A percentile compares a stretch with the other conserved stretches of the same genome.
Conservation (phyloP, 2,329 filamentous ascomycete species). For the Microcyclosporella mali region DNA sequence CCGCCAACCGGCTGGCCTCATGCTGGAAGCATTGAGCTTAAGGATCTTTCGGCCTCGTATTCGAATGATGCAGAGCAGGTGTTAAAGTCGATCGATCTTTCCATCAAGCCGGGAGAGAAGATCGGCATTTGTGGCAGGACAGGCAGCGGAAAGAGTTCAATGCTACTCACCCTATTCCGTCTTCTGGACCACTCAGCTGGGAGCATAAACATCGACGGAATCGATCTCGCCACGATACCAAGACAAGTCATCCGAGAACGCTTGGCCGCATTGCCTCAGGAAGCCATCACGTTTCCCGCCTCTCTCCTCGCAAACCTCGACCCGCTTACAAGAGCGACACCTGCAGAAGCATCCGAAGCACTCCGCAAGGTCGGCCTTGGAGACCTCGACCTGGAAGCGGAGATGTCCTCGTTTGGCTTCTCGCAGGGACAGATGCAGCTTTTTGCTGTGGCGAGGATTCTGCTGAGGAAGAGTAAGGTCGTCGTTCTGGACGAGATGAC, state of each 20-base stretch:
- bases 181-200: constrained; percentile 43
- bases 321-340: constrained; percentile 32
- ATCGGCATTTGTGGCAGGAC: constrained; percentile 51
- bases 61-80: constrained; percentile 29
- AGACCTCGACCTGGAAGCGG: constrained; percentile 32
- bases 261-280: constrained; percentile 46
- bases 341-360: constrained; percentile 38
- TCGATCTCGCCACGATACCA: constrained; percentile 42
- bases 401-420: constrained; percentile 29
- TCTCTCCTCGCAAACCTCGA: constrained; percentile 47
- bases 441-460: constrained; percentile 44
- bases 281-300: constrained; percentile 46
- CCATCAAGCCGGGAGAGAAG: constrained; percentile 44
- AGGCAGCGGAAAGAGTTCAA: constrained; percentile 49
- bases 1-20: constrained; percentile 70
- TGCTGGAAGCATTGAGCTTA: constrained; percentile 66
- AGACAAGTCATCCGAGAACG: constrained; percentile 42
- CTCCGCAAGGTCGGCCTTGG: constrained; percentile 43
- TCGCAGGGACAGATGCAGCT: constrained; percentile 49
- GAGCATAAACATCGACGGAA: constrained; percentile 42
- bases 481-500: constrained; percentile 34
- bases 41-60: constrained; percentile 47
- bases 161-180: constrained; percentile 45
- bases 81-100: constrained; percentile 43
- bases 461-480: constrained; percentile 39